phyloP scores from a whole-genome alignment of 1,284 basidiomycete genomes.

The Singerocomus inundabilis region DNA sequence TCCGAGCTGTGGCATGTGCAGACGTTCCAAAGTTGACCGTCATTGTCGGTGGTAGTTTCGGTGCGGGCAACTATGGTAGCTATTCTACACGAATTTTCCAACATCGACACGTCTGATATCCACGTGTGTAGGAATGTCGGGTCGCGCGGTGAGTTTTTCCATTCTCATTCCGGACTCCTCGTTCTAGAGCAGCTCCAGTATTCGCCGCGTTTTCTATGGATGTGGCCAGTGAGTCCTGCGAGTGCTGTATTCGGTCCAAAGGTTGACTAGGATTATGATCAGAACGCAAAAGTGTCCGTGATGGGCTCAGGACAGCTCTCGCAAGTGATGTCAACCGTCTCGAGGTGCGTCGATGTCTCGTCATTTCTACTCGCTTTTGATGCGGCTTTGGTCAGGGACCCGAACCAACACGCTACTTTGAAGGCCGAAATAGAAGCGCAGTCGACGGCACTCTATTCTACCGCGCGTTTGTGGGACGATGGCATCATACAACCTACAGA shows the following conservation, averaged over 20 bases:
- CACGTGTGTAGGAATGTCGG: slow-evolving; percentile 70
- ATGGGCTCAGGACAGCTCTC: slow-evolving; percentile 95
- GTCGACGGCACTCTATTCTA: slow-evolving; percentile 83
- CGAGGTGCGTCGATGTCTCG: slow-evolving; percentile 51
- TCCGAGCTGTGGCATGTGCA: slow-evolving; percentile 91
- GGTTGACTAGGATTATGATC: slow-evolving; percentile 9
- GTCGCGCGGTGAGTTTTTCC: slow-evolving; percentile 65
- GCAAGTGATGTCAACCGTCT: slow-evolving; percentile 89
- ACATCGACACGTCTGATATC: slow-evolving; percentile 16
- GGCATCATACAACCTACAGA: slow-evolving; percentile 92
- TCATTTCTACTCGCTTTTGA: neutral
- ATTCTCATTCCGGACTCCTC: slow-evolving; percentile 4
- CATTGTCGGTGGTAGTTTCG: slow-evolving; percentile 92
- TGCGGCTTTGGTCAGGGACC: slow-evolving; percentile 52
- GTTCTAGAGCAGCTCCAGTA: slow-evolving; percentile 50
- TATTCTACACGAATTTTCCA: neutral
- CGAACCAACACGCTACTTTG: slow-evolving; percentile 69
- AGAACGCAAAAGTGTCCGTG: slow-evolving; percentile 94
- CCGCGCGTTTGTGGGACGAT: slow-evolving; percentile 92
- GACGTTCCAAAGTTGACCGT: slow-evolving; percentile 95
- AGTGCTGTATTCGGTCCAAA: slow-evolving; percentile 5
- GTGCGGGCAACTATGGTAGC: slow-evolving; percentile 90
- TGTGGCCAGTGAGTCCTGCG: slow-evolving; percentile 81
- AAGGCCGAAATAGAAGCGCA: slow-evolving; percentile 85
- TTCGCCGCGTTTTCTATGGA: slow-evolving; percentile 93